Evolutionary conservation across 148 eudicot genomes (phyloP).

Genomic region (Agrostemma githago): DNA sequence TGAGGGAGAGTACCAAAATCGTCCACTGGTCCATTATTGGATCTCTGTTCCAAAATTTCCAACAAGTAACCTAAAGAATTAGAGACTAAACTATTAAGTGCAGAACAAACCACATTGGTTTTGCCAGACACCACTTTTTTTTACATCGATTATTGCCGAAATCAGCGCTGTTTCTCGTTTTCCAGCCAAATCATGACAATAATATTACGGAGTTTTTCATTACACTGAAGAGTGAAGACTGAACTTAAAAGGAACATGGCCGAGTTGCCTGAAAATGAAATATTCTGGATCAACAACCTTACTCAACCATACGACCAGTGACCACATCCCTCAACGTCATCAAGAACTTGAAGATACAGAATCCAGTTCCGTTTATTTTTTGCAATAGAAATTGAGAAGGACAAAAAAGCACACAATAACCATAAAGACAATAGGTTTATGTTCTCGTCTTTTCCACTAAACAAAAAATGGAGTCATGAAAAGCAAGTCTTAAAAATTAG

Average conservation of each 20-base stretch:
- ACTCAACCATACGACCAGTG: too few species aligned
- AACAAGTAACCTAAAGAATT: slow-evolving; percentile 3
- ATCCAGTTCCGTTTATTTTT: not conserved
- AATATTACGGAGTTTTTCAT: not conserved
- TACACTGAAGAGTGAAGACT: not conserved
- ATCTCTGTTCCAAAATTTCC: slow-evolving; percentile 46
- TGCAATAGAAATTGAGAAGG: not conserved
- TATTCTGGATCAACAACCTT: not conserved
- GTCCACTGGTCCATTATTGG: slow-evolving; percentile 51
- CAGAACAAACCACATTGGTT: not conserved
- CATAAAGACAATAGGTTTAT: not conserved
- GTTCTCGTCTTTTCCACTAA: not conserved
- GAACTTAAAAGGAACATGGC: slow-evolving; percentile 1
- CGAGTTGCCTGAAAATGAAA: not conserved
- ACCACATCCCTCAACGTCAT: not conserved
- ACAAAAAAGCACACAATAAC: not conserved
- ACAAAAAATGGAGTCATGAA: not conserved
- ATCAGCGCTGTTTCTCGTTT: slow-evolving; percentile 1
- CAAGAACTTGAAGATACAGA: slow-evolving; percentile 5
- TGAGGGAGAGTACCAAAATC: slow-evolving; percentile 52
- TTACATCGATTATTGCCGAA: not conserved
- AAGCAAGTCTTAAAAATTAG: not conserved
- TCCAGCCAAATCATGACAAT: not conserved
- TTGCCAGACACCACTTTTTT: not conserved
- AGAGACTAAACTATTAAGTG: not conserved